Evolutionary conservation across 2,329 filamentous ascomycete genomes (phyloP).

Genomic region (Zymoseptoria brevis): DNA sequence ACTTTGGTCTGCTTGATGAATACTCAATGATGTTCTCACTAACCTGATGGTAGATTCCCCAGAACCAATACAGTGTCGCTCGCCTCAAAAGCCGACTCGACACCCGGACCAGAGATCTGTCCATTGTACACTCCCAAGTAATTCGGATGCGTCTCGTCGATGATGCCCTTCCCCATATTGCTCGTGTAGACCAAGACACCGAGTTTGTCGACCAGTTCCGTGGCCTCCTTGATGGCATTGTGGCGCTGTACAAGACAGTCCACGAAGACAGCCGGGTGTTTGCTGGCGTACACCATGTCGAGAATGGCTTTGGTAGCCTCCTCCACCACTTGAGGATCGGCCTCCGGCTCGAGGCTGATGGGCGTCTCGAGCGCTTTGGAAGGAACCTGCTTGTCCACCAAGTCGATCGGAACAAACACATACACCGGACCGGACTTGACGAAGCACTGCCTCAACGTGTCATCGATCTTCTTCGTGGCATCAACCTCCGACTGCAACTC

Average conservation of each 20-base stretch:
- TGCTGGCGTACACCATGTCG: constrained; percentile 36
- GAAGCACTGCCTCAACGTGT: constrained; percentile 37
- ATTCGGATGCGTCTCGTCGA: constrained; percentile 43
- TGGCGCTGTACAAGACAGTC: constrained; percentile 43
- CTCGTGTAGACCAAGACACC: constrained; percentile 44
- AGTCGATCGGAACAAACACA: constrained; percentile 38
- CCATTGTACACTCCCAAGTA: constrained; percentile 45
- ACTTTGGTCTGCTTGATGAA: too few relatives aligned
- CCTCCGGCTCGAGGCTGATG: constrained; percentile 29
- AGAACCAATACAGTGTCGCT: constrained; percentile 34
- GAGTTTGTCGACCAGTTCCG: constrained; percentile 40
- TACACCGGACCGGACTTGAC: constrained; percentile 37
- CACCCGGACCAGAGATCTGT: constrained; percentile 27
- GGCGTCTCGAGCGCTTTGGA: constrained; percentile 23
- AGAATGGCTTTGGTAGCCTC: constrained; percentile 27
- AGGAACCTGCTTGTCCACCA: constrained; percentile 27
- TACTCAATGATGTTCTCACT: not conserved
- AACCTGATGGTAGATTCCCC: constrained; percentile 34
- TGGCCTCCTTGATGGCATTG: constrained; percentile 36
- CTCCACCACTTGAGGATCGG: constrained; percentile 28
- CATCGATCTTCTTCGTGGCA: constrained; percentile 37
- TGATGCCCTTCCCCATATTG: constrained; percentile 44
- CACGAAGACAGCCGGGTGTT: constrained; percentile 44
- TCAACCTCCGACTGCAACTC: constrained; percentile 34
- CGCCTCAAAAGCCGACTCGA: constrained; percentile 29